A percentile compares a stretch with the other conserved stretches of the same genome.
Conservation (phyloP, 768 basidiomycete species). For the Termitomyces sp. region DNA sequence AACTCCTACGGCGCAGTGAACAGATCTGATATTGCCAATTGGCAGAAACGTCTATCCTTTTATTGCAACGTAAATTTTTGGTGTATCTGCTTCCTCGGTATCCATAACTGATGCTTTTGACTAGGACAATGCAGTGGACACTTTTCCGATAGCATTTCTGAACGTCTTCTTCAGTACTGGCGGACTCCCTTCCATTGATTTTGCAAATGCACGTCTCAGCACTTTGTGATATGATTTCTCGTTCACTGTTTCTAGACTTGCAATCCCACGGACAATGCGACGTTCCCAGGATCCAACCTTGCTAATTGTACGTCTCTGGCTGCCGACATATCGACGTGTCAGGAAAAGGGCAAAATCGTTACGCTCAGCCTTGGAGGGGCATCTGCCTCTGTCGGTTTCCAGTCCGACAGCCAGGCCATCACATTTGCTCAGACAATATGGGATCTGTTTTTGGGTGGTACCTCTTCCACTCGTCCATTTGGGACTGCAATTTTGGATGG, state of each 20-base stretch:
- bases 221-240: neutral
- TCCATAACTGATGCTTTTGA: neutral
- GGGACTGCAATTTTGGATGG: slow-evolving; percentile 69
- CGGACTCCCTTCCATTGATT: slow-evolving; percentile 55
- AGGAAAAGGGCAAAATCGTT: slow-evolving; percentile 56
- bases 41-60: slow-evolving; percentile 54
- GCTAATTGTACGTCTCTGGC: slow-evolving; percentile 59
- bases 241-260: slow-evolving; percentile 40
- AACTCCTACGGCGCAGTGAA: slow-evolving; percentile 64
- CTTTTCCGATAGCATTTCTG: slow-evolving; percentile 66
- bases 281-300: slow-evolving; percentile 58
- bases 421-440: slow-evolving; percentile 65
- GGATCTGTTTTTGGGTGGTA: slow-evolving; percentile 62
- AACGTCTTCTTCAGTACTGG: slow-evolving; percentile 61
- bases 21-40: slow-evolving; percentile 40
- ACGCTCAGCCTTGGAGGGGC: slow-evolving; percentile 58
- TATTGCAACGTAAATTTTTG: slow-evolving; percentile 49
- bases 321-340: slow-evolving; percentile 57
- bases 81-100: neutral
- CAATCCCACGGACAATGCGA: slow-evolving; percentile 46
- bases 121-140: slow-evolving; percentile 63
- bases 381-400: slow-evolving; percentile 55
- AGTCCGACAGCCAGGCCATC: slow-evolving; percentile 48
- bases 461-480: slow-evolving; percentile 58
- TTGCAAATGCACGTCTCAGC: slow-evolving; percentile 49